A percentile compares a stretch with the other conserved stretches of the same genome.
Conservation (phyloP, 2,329 filamentous ascomycete species). For the Pseudogymnoascus sp. region DNA sequence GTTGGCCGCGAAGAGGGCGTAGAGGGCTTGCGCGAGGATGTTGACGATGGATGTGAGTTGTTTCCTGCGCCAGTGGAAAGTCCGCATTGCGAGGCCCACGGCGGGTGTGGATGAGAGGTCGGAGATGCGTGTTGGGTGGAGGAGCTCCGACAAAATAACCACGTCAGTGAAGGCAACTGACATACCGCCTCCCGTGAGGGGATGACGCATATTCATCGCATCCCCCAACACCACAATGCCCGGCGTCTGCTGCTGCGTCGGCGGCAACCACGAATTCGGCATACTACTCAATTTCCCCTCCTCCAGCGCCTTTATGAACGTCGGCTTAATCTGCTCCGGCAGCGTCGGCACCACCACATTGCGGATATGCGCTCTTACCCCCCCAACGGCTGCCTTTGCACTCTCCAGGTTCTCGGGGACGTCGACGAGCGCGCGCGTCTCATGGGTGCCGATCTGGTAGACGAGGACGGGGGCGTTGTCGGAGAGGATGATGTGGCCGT, state of each 20-base stretch:
- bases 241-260: slow-evolving; percentile 59
- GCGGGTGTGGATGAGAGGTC: slow-evolving; percentile 56
- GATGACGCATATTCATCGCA: slow-evolving; percentile 99
- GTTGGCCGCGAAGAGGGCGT: slow-evolving; percentile 82
- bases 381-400: slow-evolving; percentile 66
- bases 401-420: slow-evolving; percentile 70
- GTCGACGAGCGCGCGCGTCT: slow-evolving; percentile 85
- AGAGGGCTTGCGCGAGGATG: slow-evolving; percentile 92
- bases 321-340: slow-evolving; percentile 61
- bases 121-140: slow-evolving; percentile 62
- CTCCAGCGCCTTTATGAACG: slow-evolving; percentile 68
- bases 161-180: slow-evolving; percentile 95
- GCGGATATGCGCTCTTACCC: slow-evolving; percentile 74
- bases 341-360: slow-evolving; percentile 74
- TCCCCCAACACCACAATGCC: slow-evolving; percentile 82
- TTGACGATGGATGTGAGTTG: slow-evolving; percentile 81
- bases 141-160: slow-evolving; percentile 64
- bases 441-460: slow-evolving; percentile 94
- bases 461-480: slow-evolving; percentile 72
- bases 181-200: slow-evolving; percentile 94
- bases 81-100: slow-evolving; percentile 57
- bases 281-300: slow-evolving; percentile 70
- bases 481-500: slow-evolving; percentile 83
- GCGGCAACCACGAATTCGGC: slow-evolving; percentile 92
- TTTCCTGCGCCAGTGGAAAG: slow-evolving; percentile 86